These are phyloP conservation scores for Fusarium incarnatum DNA, from an alignment of 2,329 filamentous ascomycete species.

Conservation along the genomic window DNA sequence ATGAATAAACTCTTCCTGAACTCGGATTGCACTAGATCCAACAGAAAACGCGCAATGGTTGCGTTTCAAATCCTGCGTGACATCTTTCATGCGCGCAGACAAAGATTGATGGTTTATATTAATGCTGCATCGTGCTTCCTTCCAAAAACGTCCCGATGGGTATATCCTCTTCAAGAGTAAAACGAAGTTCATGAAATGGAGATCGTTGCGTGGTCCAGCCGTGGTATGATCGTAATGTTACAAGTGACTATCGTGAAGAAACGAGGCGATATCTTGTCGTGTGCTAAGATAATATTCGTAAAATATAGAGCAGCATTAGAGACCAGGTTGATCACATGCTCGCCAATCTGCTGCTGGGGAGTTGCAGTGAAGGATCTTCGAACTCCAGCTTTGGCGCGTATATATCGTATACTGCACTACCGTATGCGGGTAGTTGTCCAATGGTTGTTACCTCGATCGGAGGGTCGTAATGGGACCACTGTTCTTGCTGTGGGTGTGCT, in stretches of 20 bases:
- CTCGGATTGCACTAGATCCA: neutral
- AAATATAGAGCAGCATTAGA: conserved; percentile 24
- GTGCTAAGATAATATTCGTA: conserved; percentile 18
- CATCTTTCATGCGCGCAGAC: conserved; percentile 29
- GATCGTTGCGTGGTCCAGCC: conserved; percentile 42
- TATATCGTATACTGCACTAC: conserved; percentile 62
- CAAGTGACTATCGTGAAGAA: conserved; percentile 35
- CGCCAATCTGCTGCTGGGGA: conserved; percentile 69
- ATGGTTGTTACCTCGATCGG: conserved; percentile 69
- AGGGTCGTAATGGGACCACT: conserved; percentile 69
- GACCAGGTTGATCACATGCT: conserved; percentile 58
- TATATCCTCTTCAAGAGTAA: conserved; percentile 48
- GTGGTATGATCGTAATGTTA: conserved; percentile 44
- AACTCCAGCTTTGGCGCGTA: conserved; percentile 69
- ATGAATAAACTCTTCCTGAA: conserved; percentile 1
- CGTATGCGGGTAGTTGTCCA: conserved; percentile 63
- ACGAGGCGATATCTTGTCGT: conserved; percentile 17
- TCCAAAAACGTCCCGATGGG: conserved; percentile 48
- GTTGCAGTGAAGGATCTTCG: conserved; percentile 67
- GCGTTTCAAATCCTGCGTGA: conserved; percentile 24
- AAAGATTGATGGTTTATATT: conserved; percentile 18
- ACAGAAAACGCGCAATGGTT: conserved; percentile 23
- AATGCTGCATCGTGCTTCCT: conserved; percentile 27
- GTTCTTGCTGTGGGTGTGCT: conserved; percentile 58
- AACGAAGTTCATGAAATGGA: conserved; percentile 37